Percentiles rank a stretch among this genome's conserved stretches.
Evolutionary conservation across 1,284 basidiomycete species (phyloP).

Genomic region (Tranzscheliella williamsii): DNA sequence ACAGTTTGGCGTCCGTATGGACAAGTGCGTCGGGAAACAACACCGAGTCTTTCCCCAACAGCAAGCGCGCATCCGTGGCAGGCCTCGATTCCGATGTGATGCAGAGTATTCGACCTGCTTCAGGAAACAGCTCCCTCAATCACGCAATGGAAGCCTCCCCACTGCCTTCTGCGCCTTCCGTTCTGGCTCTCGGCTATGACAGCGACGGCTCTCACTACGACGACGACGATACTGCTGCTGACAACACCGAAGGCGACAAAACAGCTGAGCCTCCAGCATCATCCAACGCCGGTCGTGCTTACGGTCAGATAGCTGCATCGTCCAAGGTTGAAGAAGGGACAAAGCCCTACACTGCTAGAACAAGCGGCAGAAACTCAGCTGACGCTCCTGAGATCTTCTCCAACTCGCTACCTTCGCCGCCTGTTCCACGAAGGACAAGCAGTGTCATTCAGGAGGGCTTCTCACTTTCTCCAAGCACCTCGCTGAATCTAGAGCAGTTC

Average conservation of each 20-base stretch:
- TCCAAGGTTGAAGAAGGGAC: no score
- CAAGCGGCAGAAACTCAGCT: no score
- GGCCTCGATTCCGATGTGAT: conserved; percentile 29
- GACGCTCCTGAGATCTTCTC: conserved; percentile 5
- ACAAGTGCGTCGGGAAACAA: conserved; percentile 18
- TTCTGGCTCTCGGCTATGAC: conserved; percentile 1
- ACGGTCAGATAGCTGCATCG: no score
- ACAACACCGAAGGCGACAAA: conserved; percentile 1
- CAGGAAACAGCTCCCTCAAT: background rate
- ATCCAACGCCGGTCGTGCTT: background rate
- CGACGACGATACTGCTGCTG: conserved; percentile 28
- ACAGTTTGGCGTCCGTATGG: conserved; percentile 30
- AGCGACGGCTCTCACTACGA: conserved; percentile 42
- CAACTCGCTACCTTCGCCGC: conserved; percentile 26
- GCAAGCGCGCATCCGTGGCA: conserved; percentile 23
- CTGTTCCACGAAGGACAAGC: conserved; percentile 25
- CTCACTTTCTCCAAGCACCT: conserved; percentile 18
- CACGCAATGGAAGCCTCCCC: no score
- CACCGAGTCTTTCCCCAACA: conserved; percentile 1
- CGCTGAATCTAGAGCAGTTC: conserved; percentile 4
- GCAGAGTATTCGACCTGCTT: conserved; percentile 17
- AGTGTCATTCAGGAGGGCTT: conserved; percentile 20
- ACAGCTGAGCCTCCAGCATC: conserved; percentile 9
- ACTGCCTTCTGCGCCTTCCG: background rate
- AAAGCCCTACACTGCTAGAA: no score